Conservation (phyloP, 2,329 filamentous ascomycete species). For the Dactylonectria macrodidyma region DNA sequence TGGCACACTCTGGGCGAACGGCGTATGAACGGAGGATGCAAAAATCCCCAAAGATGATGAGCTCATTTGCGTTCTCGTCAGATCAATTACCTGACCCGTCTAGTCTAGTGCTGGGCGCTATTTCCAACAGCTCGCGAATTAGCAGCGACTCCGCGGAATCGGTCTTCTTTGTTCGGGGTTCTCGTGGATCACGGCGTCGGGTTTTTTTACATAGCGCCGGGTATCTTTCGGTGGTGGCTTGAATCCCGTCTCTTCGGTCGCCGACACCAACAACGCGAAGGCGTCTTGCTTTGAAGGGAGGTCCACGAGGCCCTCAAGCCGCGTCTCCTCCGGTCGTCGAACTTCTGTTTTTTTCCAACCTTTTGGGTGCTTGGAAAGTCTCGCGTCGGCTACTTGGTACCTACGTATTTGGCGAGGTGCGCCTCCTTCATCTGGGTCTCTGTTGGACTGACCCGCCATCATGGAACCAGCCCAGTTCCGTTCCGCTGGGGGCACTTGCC, state of each 20-base stretch:
- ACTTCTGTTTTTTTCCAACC: neutral
- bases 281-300: constrained; percentile 13
- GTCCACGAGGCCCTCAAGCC: constrained; percentile 7
- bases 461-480: constrained; percentile 32
- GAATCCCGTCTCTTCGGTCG: constrained; percentile 11
- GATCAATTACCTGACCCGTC: constrained; percentile 10
- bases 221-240: constrained; percentile 20
- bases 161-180: constrained; percentile 6
- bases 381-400: neutral
- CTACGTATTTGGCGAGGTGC: constrained; percentile 9
- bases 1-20: neutral
- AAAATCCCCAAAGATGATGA: constrained; percentile 11
- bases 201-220: constrained; percentile 3
- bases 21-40: constrained; percentile 18
- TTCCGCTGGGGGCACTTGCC: constrained; percentile 25
- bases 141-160: neutral
- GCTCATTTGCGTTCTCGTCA: constrained; percentile 10
- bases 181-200: constrained; percentile 9
- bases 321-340: too few relatives aligned
- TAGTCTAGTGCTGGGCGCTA: constrained; percentile 13
- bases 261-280: constrained; percentile 10
- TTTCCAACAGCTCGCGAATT: neutral
- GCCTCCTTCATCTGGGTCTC: constrained; percentile 12
- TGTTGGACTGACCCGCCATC: constrained; percentile 30
- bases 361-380: constrained; percentile 14